Base-by-base conservation (phyloP, 1,284 basidiomycete genomes). In the Irpex sp. region DNA sequence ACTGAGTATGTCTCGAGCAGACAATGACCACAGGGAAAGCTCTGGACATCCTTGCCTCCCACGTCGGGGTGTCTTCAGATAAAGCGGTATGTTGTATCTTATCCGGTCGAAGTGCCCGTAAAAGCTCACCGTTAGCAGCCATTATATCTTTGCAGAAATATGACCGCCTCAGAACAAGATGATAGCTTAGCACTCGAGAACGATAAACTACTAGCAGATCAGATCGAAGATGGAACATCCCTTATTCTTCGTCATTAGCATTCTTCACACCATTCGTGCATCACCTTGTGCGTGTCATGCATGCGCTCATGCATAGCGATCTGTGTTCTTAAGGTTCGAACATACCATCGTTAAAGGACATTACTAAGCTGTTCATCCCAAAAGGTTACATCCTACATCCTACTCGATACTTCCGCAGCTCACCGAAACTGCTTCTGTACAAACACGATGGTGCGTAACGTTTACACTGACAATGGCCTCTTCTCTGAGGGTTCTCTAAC, bases 1-100 rank as follows among this genome's bases (percentile, higher is more conserved):
- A 34, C 36, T 6, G 47, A 17, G 3, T 38, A 19, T 4, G 9
- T 51, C 19, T 26, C n/a, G n/a, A 48, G 44, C 17, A 80, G 79
- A 73, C 72, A 1, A 70, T 76, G 38, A 70, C 72, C 37, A 71
- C 76, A 0, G 79, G 79, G 36, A 72, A 71, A 58, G 78, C 77
- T 15, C 59, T 79, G 26, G 79, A 80, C 64, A 57, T 76, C 34
- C 69, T 79, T n/a, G 74, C 75, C 8, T 51, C 68, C 9, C 74
- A 75, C 13, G 70, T 78, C 57, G 62, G 64, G 48, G 36, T 71
- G 55, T 61, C 66, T 11, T 69, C 64, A 19, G 67, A 71, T 34
- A 62, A 64, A 9, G 63, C 67, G 59, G 71, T 72, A 56, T 60
- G 66, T 44, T 37, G 38, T n/a, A n/a, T 9, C 44, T 44, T 51